These are phyloP conservation scores for Graphilbum fragrans DNA, from an alignment of 2,329 filamentous ascomycete genomes.

Conservation along the genomic window DNA sequence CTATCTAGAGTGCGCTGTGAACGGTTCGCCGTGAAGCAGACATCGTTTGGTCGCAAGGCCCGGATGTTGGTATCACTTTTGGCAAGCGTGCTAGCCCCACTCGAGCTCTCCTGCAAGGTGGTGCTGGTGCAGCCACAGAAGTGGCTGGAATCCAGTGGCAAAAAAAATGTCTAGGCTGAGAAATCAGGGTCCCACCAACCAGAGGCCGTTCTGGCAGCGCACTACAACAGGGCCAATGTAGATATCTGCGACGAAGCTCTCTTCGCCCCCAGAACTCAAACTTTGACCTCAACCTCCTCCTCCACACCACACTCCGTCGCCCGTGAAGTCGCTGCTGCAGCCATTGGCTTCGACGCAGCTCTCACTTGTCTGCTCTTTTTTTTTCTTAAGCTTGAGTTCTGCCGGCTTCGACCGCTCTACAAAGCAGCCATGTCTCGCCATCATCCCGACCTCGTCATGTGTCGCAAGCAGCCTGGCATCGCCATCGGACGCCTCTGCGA, in stretches of 20 bases:
- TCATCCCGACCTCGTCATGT: slow-evolving; percentile 98
- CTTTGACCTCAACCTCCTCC: not conserved
- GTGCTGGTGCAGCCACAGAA: slow-evolving; percentile 5
- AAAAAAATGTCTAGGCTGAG: slow-evolving; percentile 2
- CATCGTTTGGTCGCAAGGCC: not conserved
- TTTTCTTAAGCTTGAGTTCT: not conserved
- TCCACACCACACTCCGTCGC: not conserved
- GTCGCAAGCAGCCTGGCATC: slow-evolving; percentile 95
- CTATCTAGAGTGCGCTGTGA: too few relatives aligned
- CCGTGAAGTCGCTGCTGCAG: not conserved
- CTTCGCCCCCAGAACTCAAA: too few relatives aligned
- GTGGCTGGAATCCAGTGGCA: slow-evolving; percentile 10
- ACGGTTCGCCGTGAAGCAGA: too few relatives aligned
- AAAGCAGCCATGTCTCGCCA: slow-evolving; percentile 73
- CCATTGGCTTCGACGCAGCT: not conserved
- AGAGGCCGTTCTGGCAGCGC: too few relatives aligned
- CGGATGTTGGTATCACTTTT: too few relatives aligned
- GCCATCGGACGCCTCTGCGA: slow-evolving; percentile 98
- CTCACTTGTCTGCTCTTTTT: not conserved
- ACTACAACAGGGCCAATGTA: too few relatives aligned
- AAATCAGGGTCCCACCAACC: not conserved
- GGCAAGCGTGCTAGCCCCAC: not conserved
- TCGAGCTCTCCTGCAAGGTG: not conserved
- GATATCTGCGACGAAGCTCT: too few relatives aligned
- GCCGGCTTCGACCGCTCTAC: not conserved